Evolutionary conservation across 441 rosid genomes (phyloP).

Genomic region (Brassica balearica): DNA sequence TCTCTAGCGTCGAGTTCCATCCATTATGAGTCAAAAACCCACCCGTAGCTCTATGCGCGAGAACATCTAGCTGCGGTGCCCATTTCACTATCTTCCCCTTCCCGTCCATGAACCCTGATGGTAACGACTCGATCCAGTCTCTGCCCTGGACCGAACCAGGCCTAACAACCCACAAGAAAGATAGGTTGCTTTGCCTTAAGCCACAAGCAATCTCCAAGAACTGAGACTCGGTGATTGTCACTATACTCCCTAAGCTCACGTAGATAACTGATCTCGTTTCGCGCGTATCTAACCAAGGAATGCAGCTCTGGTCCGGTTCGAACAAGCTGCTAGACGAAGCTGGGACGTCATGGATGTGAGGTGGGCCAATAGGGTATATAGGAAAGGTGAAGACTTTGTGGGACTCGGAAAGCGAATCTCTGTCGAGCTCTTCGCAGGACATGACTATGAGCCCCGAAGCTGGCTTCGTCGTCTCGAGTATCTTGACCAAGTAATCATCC

Average conservation of each 20-base stretch:
- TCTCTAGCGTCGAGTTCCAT: slow-evolving; percentile 47
- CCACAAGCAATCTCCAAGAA: slow-evolving; percentile 50
- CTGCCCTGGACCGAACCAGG: slow-evolving; percentile 35
- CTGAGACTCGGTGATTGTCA: slow-evolving; percentile 28
- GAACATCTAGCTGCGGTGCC: slow-evolving; percentile 41
- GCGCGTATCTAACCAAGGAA: slow-evolving; percentile 45
- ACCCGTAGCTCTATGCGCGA: slow-evolving; percentile 36
- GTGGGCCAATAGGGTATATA: slow-evolving; percentile 37
- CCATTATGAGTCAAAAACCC: slow-evolving; percentile 43
- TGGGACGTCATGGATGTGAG: slow-evolving; percentile 37
- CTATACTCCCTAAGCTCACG: slow-evolving; percentile 49
- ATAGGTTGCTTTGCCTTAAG: slow-evolving; percentile 35
- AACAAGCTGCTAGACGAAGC: slow-evolving; percentile 38
- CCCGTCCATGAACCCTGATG: slow-evolving; percentile 37
- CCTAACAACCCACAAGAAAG: slow-evolving; percentile 48
- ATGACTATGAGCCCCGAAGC: slow-evolving; percentile 47
- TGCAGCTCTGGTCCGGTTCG: slow-evolving; percentile 46
- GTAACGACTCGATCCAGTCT: slow-evolving; percentile 37
- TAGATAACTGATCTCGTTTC: slow-evolving; percentile 43
- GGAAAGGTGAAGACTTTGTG: slow-evolving; percentile 36
- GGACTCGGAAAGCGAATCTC: slow-evolving; percentile 34
- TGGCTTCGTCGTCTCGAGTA: slow-evolving; percentile 38
- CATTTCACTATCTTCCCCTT: slow-evolving; percentile 39
- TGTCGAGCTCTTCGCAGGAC: slow-evolving; percentile 51
- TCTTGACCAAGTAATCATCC: slow-evolving; percentile 20